Conservation (phyloP, 2,329 filamentous ascomycete species). For the Ophiostoma ulmi region DNA sequence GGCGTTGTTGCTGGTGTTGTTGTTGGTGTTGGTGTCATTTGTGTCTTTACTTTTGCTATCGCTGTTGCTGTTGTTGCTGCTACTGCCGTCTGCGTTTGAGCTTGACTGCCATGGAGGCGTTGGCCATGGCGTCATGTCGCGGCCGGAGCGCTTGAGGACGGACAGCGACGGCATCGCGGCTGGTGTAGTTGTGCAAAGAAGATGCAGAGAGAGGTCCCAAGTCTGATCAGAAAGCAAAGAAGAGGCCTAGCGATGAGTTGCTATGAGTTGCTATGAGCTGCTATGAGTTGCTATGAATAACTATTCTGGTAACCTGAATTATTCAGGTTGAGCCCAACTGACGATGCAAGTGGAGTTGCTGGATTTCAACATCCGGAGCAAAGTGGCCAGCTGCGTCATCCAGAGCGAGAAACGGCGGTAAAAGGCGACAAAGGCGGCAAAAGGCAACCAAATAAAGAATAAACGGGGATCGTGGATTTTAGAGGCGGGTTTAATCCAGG, state of each 20-base stretch:
- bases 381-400: conserved; percentile 10
- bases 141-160: conserved; percentile 30
- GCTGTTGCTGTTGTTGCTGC: not conserved
- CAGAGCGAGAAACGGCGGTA: not conserved
- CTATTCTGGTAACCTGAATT: not conserved
- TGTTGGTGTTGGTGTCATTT: no score
- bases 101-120: conserved; percentile 16
- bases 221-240: no score
- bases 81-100: not conserved
- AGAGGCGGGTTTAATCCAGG: not conserved
- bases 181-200: not conserved
- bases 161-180: conserved; percentile 35
- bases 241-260: no score
- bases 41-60: not conserved
- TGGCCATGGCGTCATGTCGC: conserved; percentile 25
- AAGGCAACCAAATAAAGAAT: not conserved
- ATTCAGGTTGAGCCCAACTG: not conserved
- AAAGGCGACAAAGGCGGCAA: not conserved
- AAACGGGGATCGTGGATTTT: not conserved
- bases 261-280: no score
- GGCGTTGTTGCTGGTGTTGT: not conserved
- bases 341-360: conserved; percentile 20
- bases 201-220: no score
- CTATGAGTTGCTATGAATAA: no score
- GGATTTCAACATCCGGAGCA: conserved; percentile 18